A percentile compares a stretch with the other conserved stretches of the same genome.
These are phyloP conservation scores for Misopates orontium DNA, from an alignment of 257 asterid genomes.

Conservation along the genomic window DNA sequence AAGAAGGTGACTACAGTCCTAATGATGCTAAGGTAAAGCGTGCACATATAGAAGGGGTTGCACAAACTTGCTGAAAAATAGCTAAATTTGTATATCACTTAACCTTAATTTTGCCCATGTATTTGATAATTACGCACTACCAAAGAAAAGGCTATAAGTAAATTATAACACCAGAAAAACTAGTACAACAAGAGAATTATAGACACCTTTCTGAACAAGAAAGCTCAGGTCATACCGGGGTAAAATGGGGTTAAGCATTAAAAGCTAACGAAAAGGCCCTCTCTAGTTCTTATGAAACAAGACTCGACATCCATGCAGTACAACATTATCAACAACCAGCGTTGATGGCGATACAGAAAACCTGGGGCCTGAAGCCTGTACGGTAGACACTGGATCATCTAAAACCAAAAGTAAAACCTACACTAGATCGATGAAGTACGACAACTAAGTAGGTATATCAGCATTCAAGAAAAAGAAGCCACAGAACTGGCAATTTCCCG, in stretches of 20 bases:
- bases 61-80: not conserved
- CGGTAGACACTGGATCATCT: conserved; percentile 7
- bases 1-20: no score
- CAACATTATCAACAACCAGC: conserved; percentile 2
- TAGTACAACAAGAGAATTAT: not conserved
- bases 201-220: not conserved
- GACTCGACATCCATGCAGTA: conserved; percentile 14
- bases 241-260: conserved; percentile 1
- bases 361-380: conserved; percentile 13
- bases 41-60: not conserved
- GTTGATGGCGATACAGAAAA: conserved; percentile 20
- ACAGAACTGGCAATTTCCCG: not conserved
- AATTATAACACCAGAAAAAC: not conserved
- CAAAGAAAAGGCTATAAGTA: no score
- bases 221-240: not conserved
- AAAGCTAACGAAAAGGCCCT: not conserved
- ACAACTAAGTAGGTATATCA: conserved; percentile 14
- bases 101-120: no score
- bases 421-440: conserved; percentile 22
- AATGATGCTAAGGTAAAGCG: no score
- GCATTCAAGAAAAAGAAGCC: conserved; percentile 23
- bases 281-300: not conserved
- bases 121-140: no score
- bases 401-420: conserved; percentile 27
- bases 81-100: no score